Conservation (phyloP, 768 basidiomycete genomes). For the Leucosporidium yakuticum region DNA sequence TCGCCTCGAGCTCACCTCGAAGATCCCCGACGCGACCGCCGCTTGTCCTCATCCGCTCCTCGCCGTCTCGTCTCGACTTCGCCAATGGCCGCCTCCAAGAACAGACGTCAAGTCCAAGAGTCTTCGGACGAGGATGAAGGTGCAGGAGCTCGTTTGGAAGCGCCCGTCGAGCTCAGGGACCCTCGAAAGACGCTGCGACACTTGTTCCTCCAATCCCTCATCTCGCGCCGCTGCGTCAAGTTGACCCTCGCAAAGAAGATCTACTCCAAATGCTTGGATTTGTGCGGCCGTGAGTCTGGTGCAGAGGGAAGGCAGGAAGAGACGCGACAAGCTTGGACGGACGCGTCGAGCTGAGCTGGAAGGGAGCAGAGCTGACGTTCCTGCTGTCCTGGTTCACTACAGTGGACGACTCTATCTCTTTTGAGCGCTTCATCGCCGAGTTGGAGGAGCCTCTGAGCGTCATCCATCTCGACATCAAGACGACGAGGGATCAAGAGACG, state of each 20-base stretch:
- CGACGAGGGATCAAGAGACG: slow-evolving; percentile 55
- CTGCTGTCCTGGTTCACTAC: background rate
- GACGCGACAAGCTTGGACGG: background rate
- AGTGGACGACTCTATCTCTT: slow-evolving; percentile 46
- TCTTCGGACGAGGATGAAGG: no score
- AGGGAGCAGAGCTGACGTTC: background rate
- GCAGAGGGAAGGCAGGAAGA: background rate
- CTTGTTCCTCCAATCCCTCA: slow-evolving; percentile 70
- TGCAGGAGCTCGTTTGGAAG: no score
- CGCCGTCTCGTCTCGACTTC: no score
- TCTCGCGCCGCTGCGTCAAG: slow-evolving; percentile 66
- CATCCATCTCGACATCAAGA: slow-evolving; percentile 67
- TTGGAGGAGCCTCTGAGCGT: slow-evolving; percentile 62
- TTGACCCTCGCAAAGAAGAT: slow-evolving; percentile 58
- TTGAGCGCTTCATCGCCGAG: slow-evolving; percentile 56
- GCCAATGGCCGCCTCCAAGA: no score
- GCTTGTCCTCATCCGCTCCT: no score
- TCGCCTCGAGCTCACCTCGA: no score
- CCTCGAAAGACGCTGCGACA: slow-evolving; percentile 41
- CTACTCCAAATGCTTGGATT: slow-evolving; percentile 62
- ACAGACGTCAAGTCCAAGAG: no score
- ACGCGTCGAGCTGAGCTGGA: background rate
- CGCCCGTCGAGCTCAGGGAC: slow-evolving; percentile 7
- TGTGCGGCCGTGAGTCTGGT: slow-evolving; percentile 58
- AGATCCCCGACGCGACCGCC: no score